Evolutionary conservation across 2,329 filamentous ascomycete species (phyloP), one percentile per base, ranked within the genome.

Genomic region (Rutstroemia sp.): DNA sequence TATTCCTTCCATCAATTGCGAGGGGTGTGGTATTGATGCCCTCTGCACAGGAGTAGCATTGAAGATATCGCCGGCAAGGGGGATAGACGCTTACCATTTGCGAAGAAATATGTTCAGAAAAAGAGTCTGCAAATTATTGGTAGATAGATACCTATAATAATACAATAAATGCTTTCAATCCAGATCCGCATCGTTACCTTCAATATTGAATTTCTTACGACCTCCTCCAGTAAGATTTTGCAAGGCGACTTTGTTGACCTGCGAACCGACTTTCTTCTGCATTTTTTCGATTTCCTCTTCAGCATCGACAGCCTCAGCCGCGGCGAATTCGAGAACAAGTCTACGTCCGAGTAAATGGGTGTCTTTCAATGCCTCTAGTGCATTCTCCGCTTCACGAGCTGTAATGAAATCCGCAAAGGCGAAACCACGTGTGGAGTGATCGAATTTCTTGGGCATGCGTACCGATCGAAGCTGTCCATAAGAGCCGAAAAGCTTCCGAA

Each of bases 261-360:
- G 92, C 59, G 86, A 84, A 60, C 89, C 89, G 69, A 95, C 87
- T 80, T 96, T 99, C 79, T 89, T 88, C 75, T 95, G 89, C 87
- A 99, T 96, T 76, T 90, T 92, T 71, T 88, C 86, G 69, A 99
- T 94, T 75, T 97, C 92, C 73, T 92, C 90, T 76, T 99, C 94
- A 3, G 94, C 86, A 75, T 97, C 92, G 63, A 94, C 79, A 40
- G 89, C 82, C 66, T 97, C 94, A 62, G 87, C 88, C 67, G 90
- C 86, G 40, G 92, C 92, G 74, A 91, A 97, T 70, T 96, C 89
- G 60, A 99, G 79, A 55, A 97, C 90, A 66, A 99, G 78, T 68
- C 87, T 86, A 59, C 94, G 84, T 56, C 94, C 94, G 56, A 97
- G 79, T 68, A 99, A 77, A 81, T 99, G 94, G 46, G 94, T 97